phyloP scores from a whole-genome alignment of 139 green algal genomes.

The Bryopsis sp. region DNA sequence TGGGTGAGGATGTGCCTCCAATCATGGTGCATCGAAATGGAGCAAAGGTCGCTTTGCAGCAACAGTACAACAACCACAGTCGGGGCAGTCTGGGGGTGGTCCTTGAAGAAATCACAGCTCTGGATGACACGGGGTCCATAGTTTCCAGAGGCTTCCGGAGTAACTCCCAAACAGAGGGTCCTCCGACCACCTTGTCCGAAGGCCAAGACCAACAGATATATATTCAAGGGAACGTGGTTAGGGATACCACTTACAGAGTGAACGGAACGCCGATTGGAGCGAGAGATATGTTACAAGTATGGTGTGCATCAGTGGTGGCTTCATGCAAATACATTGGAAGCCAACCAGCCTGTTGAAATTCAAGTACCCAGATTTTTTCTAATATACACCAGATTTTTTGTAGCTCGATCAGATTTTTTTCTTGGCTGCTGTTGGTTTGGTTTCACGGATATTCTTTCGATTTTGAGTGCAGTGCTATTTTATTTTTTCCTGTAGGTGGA shows the following conservation, averaged over 20 bases:
- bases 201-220: conserved; percentile 25
- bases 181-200: conserved; percentile 13
- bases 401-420: too few species aligned
- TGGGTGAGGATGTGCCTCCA: conserved; percentile 73
- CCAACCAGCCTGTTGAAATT: too few species aligned
- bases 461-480: too few species aligned
- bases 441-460: too few species aligned
- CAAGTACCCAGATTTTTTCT: too few species aligned
- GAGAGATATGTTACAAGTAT: conserved; percentile 55
- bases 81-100: conserved; percentile 8
- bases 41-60: conserved; percentile 50
- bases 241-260: conserved; percentile 71
- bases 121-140: conserved; percentile 9
- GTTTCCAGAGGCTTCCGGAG: conserved; percentile 1
- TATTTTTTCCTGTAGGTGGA: conserved; percentile 64
- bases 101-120: conserved; percentile 3
- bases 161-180: background rate
- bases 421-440: too few species aligned
- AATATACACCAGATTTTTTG: background rate
- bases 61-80: conserved; percentile 15
- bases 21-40: conserved; percentile 90
- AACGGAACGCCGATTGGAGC: conserved; percentile 59
- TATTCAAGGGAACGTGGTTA: conserved; percentile 51
- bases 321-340: too few species aligned
- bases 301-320: too few species aligned